These are phyloP conservation scores for Phanerochaete sordida DNA, from an alignment of 768 basidiomycete genomes.

Conservation along the genomic window DNA sequence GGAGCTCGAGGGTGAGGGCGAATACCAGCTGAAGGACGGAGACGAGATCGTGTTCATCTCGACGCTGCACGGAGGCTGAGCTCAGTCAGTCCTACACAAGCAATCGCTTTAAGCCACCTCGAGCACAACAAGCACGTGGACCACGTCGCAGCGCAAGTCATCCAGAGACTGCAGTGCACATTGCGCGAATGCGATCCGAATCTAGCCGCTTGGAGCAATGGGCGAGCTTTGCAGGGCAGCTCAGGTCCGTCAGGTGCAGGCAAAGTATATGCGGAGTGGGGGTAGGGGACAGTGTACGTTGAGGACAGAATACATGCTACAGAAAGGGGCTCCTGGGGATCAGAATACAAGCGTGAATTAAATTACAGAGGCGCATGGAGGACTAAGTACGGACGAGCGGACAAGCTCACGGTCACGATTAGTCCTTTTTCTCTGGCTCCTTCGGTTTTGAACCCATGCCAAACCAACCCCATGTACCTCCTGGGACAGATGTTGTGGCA, in stretches of 20 bases:
- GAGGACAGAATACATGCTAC: neutral
- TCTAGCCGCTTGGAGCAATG: no score
- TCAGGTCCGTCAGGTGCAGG: no score
- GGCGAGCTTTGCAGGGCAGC: no score
- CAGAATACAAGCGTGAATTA: neutral
- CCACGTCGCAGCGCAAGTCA: no score
- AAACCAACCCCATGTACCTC: neutral
- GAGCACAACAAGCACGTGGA: no score
- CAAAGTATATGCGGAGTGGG: neutral
- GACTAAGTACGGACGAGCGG: neutral
- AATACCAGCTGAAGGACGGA: slow-evolving; percentile 68
- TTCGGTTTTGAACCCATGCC: neutral
- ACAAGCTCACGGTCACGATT: neutral
- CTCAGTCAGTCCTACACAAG: no score
- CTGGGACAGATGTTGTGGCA: neutral
- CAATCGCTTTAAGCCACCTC: no score
- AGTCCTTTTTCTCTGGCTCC: neutral
- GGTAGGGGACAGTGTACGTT: neutral
- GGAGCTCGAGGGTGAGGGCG: slow-evolving; percentile 95
- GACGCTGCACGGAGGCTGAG: slow-evolving; percentile 85
- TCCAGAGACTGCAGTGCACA: no score
- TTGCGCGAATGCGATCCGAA: no score
- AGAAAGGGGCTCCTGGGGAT: neutral
- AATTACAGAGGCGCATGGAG: neutral
- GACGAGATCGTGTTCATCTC: slow-evolving; percentile 98